Evolutionary conservation across 192 early-diverging fungal species (phyloP).

Genomic region (Umbelopsis vinacea): DNA sequence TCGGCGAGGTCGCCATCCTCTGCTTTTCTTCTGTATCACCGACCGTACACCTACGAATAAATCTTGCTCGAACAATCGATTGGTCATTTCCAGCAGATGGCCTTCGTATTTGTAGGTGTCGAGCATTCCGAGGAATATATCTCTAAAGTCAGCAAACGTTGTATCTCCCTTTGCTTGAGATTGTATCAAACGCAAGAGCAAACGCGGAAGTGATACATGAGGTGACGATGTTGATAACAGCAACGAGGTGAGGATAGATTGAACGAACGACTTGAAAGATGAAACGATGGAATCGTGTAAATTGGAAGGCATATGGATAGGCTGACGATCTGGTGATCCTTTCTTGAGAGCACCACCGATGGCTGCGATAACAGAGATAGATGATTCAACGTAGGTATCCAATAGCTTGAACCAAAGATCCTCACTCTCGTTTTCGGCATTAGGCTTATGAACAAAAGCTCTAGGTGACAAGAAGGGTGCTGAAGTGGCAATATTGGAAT

Average conservation of each 20-base stretch:
- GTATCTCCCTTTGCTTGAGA: conserved; percentile 53
- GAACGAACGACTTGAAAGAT: conserved; percentile 61
- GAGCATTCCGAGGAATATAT: conserved; percentile 65
- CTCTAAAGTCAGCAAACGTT: conserved; percentile 59
- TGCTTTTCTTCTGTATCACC: conserved; percentile 52
- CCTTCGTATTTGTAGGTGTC: conserved; percentile 70
- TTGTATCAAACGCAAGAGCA: conserved; percentile 57
- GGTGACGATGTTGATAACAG: conserved; percentile 60
- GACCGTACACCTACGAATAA: conserved; percentile 55
- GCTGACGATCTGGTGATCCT: neutral
- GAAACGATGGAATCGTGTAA: conserved; percentile 48
- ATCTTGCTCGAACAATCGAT: conserved; percentile 62
- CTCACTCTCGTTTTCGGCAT: conserved; percentile 46
- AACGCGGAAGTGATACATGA: conserved; percentile 58
- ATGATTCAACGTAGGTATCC: conserved; percentile 61
- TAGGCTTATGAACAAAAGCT: neutral
- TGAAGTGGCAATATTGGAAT: conserved; percentile 24
- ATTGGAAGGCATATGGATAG: conserved; percentile 16
- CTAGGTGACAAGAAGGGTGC: conserved; percentile 1
- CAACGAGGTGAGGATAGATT: conserved; percentile 60
- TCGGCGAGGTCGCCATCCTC: conserved; percentile 60
- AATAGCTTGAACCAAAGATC: conserved; percentile 59
- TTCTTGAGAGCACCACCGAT: neutral
- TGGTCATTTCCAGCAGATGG: conserved; percentile 63
- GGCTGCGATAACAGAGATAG: conserved; percentile 45